Evolutionary conservation across 768 basidiomycete species (phyloP).

Genomic region (Filobasidium wieringae): DNA sequence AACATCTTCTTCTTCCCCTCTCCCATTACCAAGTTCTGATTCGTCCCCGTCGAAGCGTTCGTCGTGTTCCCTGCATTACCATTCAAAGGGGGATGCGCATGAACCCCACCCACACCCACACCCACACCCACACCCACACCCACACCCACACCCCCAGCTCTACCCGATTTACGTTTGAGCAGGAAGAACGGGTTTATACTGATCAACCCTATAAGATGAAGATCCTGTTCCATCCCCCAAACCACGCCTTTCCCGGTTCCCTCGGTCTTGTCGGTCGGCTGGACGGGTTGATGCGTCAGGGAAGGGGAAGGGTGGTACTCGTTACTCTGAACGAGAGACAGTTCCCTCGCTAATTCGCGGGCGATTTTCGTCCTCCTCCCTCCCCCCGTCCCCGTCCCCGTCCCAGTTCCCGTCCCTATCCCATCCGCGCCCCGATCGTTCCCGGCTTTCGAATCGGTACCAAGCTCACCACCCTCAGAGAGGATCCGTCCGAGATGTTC

Average conservation of each 20-base stretch:
- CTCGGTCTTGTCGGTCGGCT: background rate
- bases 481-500: slow-evolving; percentile 4
- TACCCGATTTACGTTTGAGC: background rate
- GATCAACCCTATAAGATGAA: slow-evolving; percentile 4
- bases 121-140: background rate
- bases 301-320: no score
- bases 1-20: slow-evolving; percentile 22
- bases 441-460: no score
- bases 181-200: slow-evolving; percentile 1
- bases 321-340: background rate
- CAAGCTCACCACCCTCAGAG: no score
- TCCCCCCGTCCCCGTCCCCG: background rate
- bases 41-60: slow-evolving; percentile 17
- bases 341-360: background rate
- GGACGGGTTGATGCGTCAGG: background rate
- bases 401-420: background rate
- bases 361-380: background rate
- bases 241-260: background rate
- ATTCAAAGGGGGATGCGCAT: no score
- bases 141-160: background rate
- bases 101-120: background rate
- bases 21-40: no score
- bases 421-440: no score
- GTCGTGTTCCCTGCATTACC: background rate
- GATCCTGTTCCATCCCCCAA: slow-evolving; percentile 13